Base-by-base conservation (phyloP, 2,329 filamentous ascomycete species). In the Beauveria sp. region DNA sequence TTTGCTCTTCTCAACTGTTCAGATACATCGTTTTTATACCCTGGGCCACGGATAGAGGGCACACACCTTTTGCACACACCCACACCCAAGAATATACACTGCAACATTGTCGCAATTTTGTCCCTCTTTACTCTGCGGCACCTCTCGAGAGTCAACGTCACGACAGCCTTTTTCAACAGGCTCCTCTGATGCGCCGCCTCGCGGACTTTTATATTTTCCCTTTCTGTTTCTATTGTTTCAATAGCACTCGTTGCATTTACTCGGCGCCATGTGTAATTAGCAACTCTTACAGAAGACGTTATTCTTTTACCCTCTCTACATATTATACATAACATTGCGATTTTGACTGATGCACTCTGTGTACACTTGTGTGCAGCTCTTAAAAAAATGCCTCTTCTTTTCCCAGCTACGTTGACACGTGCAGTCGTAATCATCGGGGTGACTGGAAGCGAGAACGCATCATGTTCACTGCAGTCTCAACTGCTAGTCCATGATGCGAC, bases 11-110 rank as follows among this genome's bases (percentile, higher is more conserved):
- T 46, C 47, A 40, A 14, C 50, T 53, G 57, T 45, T 50, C 46
- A 51, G 56, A 58, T 52, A 43, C 26, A 52, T 42, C 53, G 49
- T 53, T 58, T 55, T 61, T 63, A 61, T 63, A 51, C 54, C 53
- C 47, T 53, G 26, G 58, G 43, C 50, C 58, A 54, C 42, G 58
- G 50, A 60, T 60, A 60, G 50, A 60, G 30, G 51, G 28, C 20
- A 26, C 40, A 47, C 12, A 38, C 34, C 34, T 26, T 42, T 49
- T 28, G 16, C 49, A 59, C 47, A 46, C 49, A 53, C 45, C 16
- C 18, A 60, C 53, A 34, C 50, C 18, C 30, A 54, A 28, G 34
- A 30, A 53, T 38, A 47, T 49, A 49, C 42, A 46, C 14, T 43
- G 9, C 22, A 40, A 14, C 28, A 34, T 30, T 8, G 34, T 16